Percentiles rank a stretch among this genome's conserved stretches.
Conservation (phyloP, 176 grass and related monocot genomes). For the maize (Zea mays) region DNA sequence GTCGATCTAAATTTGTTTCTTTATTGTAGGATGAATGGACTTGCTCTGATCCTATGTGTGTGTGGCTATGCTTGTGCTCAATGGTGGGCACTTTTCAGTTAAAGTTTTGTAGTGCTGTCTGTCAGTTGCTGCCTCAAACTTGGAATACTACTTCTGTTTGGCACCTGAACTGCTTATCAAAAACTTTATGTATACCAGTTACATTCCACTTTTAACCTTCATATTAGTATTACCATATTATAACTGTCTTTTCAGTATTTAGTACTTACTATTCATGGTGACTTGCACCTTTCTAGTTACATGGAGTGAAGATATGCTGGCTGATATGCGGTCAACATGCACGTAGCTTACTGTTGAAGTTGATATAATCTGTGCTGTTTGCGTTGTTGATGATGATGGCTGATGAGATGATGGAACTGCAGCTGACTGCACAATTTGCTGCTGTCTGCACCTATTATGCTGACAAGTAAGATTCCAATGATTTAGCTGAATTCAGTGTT, state of each 20-base stretch:
- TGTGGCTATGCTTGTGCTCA: background rate
- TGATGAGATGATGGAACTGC: slow-evolving; percentile 32
- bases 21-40: slow-evolving; percentile 26
- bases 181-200: slow-evolving; percentile 45
- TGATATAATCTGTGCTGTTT: slow-evolving; percentile 61
- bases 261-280: slow-evolving; percentile 45
- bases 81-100: slow-evolving; percentile 6
- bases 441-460: slow-evolving; percentile 47
- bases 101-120: slow-evolving; percentile 4
- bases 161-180: slow-evolving; percentile 33
- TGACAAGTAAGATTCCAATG: slow-evolving; percentile 53
- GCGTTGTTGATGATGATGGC: slow-evolving; percentile 45
- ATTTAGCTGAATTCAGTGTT: background rate
- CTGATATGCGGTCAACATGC: slow-evolving; percentile 54
- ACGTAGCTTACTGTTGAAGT: slow-evolving; percentile 57
- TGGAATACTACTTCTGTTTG: slow-evolving; percentile 29
- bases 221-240: slow-evolving; percentile 34
- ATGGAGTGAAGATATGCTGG: slow-evolving; percentile 59
- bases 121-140: slow-evolving; percentile 40
- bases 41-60: background rate
- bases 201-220: slow-evolving; percentile 31
- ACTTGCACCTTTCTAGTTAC: slow-evolving; percentile 70
- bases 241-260: slow-evolving; percentile 28
- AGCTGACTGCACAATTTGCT: slow-evolving; percentile 40
- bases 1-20: background rate